These are phyloP conservation scores for Cryptococcus sp. DNA, from an alignment of 1,284 basidiomycete species.

Conservation along the genomic window DNA sequence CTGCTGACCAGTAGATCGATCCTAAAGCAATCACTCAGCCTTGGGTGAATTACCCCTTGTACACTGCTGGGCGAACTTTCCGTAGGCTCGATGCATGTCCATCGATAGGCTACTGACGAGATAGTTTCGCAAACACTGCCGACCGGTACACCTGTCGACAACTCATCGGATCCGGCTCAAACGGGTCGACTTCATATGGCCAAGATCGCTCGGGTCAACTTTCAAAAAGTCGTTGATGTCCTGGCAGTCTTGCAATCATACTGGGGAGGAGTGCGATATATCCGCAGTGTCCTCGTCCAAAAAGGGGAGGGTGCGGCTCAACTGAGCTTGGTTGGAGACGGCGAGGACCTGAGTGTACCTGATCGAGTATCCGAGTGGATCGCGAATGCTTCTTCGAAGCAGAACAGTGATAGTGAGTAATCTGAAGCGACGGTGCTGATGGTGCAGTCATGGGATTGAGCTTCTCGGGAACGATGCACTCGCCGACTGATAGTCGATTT, in stretches of 20 bases:
- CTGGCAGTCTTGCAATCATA: conserved; percentile 10
- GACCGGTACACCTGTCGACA: background rate
- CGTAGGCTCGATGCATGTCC: conserved; percentile 7
- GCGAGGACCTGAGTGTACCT: background rate
- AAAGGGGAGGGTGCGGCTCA: conserved; percentile 8
- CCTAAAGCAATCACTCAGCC: conserved; percentile 16
- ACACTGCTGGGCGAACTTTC: conserved; percentile 15
- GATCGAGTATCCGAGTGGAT: background rate
- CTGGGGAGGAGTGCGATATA: conserved; percentile 20
- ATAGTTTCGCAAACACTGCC: conserved; percentile 3
- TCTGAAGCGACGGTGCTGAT: background rate
- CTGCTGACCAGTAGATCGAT: conserved; percentile 10
- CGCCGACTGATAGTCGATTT: conserved; percentile 6
- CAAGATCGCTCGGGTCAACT: conserved; percentile 13
- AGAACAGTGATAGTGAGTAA: background rate
- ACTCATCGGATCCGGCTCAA: background rate
- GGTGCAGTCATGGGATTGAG: conserved; percentile 6
- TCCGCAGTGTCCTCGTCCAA: conserved; percentile 14
- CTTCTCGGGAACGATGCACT: conserved; percentile 9
- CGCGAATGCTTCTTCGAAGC: background rate
- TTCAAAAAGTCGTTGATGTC: conserved; percentile 11
- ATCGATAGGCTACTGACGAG: background rate
- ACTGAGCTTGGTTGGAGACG: background rate
- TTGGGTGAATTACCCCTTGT: conserved; percentile 20
- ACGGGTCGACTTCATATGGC: conserved; percentile 7